A percentile compares a stretch with the other conserved stretches of the same genome.
Conservation (phyloP, 2,329 filamentous ascomycete genomes). For the Neonectria coccinea region DNA sequence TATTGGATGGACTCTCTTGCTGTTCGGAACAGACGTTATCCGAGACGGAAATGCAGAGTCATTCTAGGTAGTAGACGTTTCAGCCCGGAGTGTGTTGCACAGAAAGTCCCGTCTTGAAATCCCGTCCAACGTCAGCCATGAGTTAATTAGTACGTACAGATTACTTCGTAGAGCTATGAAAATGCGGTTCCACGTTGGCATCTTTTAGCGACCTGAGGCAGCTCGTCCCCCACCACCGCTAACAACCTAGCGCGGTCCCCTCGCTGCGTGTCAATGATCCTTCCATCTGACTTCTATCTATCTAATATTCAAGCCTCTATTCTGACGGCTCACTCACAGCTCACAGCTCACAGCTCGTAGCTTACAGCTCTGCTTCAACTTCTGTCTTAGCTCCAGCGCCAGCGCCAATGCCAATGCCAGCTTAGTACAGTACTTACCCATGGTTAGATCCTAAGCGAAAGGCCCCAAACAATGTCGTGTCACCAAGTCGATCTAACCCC, state of each 20-base stretch:
- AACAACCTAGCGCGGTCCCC: not conserved
- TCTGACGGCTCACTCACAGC: not conserved
- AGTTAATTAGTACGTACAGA: too few species aligned
- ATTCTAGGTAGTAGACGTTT: not conserved
- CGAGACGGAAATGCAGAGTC: not conserved
- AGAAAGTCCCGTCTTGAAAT: not conserved
- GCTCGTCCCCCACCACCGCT: conserved; percentile 12
- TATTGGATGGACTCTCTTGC: not conserved
- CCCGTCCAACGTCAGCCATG: conserved; percentile 23
- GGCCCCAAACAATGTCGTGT: not conserved
- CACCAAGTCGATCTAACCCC: not conserved
- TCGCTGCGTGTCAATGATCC: not conserved
- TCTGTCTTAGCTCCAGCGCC: not conserved
- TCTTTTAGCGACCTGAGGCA: too few species aligned
- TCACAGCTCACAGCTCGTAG: too few species aligned
- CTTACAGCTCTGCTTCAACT: not conserved
- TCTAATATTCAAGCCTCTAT: not conserved
- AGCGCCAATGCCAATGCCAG: not conserved
- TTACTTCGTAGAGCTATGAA: too few species aligned
- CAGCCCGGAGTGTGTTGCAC: not conserved
- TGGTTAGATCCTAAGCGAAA: not conserved
- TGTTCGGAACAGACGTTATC: not conserved
- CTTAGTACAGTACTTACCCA: not conserved
- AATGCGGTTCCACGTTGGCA: too few species aligned
- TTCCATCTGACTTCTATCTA: not conserved